Conservation (phyloP, 306 rosid genomes). For the Glycine latifolia region DNA sequence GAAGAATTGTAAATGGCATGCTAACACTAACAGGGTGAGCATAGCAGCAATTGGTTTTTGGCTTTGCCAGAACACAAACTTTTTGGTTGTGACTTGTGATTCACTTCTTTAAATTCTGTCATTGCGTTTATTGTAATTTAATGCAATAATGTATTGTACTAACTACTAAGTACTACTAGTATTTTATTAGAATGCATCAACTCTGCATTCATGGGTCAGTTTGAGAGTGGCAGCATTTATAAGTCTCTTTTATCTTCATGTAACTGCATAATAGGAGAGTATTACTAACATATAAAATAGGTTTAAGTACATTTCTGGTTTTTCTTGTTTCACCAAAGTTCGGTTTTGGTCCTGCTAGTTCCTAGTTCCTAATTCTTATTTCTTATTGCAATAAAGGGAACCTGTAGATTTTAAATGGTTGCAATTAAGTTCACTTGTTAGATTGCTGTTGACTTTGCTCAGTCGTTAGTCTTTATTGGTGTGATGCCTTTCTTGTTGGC, state of each 20-base stretch:
- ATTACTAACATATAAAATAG: neutral
- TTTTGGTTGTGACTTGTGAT: no score
- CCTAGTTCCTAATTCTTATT: neutral
- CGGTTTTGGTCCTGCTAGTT: constrained; percentile 11
- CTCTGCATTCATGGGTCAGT: no score
- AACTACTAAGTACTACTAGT: no score
- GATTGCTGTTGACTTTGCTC: neutral
- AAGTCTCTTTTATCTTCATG: no score
- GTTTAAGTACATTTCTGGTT: constrained; percentile 16
- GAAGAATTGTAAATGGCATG: neutral
- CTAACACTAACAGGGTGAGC: no score
- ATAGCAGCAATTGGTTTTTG: no score
- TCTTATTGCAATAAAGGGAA: neutral
- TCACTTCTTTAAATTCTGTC: no score
- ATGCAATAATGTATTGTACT: no score
- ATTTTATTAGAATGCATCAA: no score
- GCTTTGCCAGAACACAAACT: no score
- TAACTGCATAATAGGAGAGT: neutral
- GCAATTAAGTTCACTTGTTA: neutral
- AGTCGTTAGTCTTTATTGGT: constrained; percentile 2
- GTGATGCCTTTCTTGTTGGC: neutral
- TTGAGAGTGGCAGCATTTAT: no score
- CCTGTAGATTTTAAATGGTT: neutral
- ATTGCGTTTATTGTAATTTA: no score
- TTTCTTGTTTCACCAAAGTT: constrained; percentile 23